phyloP scores from a whole-genome alignment of 306 rosid species.

The Dalbergia cochinchinensis region DNA sequence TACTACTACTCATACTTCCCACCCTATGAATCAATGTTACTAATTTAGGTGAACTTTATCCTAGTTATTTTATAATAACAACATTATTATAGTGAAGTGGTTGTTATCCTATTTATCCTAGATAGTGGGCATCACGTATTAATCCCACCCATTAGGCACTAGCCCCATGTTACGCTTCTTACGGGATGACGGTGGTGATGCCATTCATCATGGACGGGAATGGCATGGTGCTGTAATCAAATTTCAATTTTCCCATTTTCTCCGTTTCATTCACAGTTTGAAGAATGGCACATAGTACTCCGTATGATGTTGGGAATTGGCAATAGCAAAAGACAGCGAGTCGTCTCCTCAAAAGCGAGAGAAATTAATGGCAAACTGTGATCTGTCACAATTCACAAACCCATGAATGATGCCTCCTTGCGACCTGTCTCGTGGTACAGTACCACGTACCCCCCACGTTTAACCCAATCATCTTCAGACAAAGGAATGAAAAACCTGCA shows the following conservation, averaged over 20 bases:
- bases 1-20: background rate
- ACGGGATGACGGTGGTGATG: background rate
- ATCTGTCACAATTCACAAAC: background rate
- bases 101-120: background rate
- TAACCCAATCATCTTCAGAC: background rate
- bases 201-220: background rate
- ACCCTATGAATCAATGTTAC: background rate
- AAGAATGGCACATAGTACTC: background rate
- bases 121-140: background rate
- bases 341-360: background rate
- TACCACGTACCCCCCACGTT: background rate
- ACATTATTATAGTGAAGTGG: background rate
- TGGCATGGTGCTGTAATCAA: background rate
- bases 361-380: background rate
- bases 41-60: no score
- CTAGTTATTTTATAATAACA: no score
- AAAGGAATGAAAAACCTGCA: background rate
- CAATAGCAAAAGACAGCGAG: background rate
- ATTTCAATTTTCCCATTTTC: background rate
- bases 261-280: background rate
- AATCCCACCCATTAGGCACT: background rate
- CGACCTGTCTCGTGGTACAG: background rate
- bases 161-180: background rate
- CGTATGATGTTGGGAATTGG: background rate
- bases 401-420: background rate